phyloP scores from a whole-genome alignment of 805 yeast genomes.

The Naumovozyma dairenensis region DNA sequence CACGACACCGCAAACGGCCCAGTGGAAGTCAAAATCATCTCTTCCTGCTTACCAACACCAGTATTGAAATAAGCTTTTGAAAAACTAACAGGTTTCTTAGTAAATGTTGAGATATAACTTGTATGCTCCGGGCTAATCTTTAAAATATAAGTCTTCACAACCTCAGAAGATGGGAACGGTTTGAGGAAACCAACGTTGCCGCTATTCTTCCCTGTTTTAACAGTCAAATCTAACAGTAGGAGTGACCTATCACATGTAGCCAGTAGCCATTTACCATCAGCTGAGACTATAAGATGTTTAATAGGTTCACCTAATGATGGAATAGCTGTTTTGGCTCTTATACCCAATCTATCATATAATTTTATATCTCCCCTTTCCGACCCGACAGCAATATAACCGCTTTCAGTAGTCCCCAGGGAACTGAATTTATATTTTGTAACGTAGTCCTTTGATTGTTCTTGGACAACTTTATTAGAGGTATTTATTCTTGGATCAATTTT shows the following conservation, averaged over 20 bases:
- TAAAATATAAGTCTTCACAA: slow-evolving; percentile 62
- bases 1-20: slow-evolving; percentile 81
- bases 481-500: slow-evolving; percentile 69
- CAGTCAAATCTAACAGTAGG: slow-evolving; percentile 56
- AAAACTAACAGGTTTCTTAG: slow-evolving; percentile 43
- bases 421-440: slow-evolving; percentile 47
- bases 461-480: slow-evolving; percentile 47
- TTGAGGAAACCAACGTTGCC: slow-evolving; percentile 56
- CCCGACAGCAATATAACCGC: slow-evolving; percentile 70
- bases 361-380: slow-evolving; percentile 67
- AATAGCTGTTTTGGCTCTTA: slow-evolving; percentile 63
- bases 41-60: slow-evolving; percentile 54
- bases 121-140: slow-evolving; percentile 64
- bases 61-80: slow-evolving; percentile 72
- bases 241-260: slow-evolving; percentile 72
- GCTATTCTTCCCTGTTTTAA: slow-evolving; percentile 50
- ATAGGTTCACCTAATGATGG: slow-evolving; percentile 79
- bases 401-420: slow-evolving; percentile 58
- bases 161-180: slow-evolving; percentile 51
- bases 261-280: slow-evolving; percentile 72
- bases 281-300: slow-evolving; percentile 56
- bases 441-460: slow-evolving; percentile 44
- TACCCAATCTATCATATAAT: slow-evolving; percentile 62
- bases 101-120: slow-evolving; percentile 45
- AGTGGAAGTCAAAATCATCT: slow-evolving; percentile 62